A percentile compares a stretch with the other conserved stretches of the same genome.
Conservation (phyloP, 2,329 filamentous ascomycete genomes). For the Aspergillaceae sp. region DNA sequence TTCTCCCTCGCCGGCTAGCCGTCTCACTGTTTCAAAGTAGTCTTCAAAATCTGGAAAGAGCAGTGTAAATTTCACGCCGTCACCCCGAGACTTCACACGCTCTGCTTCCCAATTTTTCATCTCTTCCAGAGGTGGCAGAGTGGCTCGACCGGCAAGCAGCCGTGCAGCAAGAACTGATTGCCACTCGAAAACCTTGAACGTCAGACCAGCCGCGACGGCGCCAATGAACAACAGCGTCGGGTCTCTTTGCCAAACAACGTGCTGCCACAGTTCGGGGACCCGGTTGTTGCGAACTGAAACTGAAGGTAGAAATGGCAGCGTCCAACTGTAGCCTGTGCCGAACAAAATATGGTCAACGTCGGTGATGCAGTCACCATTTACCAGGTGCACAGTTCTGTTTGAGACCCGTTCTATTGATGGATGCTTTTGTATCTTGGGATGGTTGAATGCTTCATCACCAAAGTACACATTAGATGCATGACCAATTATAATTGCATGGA, state of each 20-base stretch:
- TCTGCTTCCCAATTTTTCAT: neutral
- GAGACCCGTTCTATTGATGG: neutral
- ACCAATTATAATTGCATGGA: neutral
- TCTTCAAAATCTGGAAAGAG: conserved; percentile 53
- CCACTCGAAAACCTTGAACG: conserved; percentile 41
- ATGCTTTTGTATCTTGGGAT: neutral
- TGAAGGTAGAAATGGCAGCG: conserved; percentile 47
- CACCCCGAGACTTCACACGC: neutral
- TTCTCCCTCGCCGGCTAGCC: conserved; percentile 25
- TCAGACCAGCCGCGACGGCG: conserved; percentile 38
- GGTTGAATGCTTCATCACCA: neutral
- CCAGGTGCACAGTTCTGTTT: neutral
- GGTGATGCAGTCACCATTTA: neutral
- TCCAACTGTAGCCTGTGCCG: conserved; percentile 55
- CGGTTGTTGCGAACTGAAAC: conserved; percentile 21
- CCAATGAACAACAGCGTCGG: conserved; percentile 16
- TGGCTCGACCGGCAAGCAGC: neutral
- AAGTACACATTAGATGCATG: neutral
- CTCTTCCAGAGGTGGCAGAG: neutral
- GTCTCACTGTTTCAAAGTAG: conserved; percentile 47
- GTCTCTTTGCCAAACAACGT: conserved; percentile 12
- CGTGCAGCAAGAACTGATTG: neutral
- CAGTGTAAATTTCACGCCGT: conserved; percentile 37
- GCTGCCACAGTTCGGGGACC: conserved; percentile 13
- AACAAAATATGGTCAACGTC: conserved; percentile 53